Evolutionary conservation across 2,329 filamentous ascomycete genomes (phyloP), one percentile per base, ranked within the genome.

Genomic region (Elsinoe necatrix): DNA sequence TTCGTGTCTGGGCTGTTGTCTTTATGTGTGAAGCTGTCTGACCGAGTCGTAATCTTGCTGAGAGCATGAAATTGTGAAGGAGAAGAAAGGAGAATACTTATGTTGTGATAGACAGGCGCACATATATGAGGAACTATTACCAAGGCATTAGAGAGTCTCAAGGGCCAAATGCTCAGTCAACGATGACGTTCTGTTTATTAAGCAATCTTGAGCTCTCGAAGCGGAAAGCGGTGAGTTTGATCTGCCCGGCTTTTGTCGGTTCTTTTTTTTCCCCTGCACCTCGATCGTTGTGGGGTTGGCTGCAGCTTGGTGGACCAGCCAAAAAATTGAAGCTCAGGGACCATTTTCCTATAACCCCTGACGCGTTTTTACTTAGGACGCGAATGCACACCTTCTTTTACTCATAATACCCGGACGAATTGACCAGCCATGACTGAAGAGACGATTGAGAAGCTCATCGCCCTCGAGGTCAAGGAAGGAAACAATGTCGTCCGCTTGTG

Each of bases 391-490:
- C 27, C 25, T 34, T 16, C 29, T n/a, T 39, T 25, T n/a, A 57
- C 9, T 41, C 20, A 18, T 42, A 52, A 23, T 47, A 43, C 8
- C 18, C 18, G 41, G 21, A 34, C 34, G 51, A 27, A 34, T 47
- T 37, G 20, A 37, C 29, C 34, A 51, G 37, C 55, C 55, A 61
- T 61, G 59, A 57, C 59, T 58, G 59, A 56, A 50, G 57, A 60
- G 54, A 59, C 57, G 55, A 57, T 47, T 52, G 59, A 61, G 21
- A 61, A 58, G 43, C 57, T 87, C 67, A 80, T 95, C 75, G 87
- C 86, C 71, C 86, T 98, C 64, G 92, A 98, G 78, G 85, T 98
- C 64, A 81, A 93, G 73, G 91, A 97, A 78, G 90, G 91, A 73
- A 83, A 86, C 58, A 82, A 64, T 27, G 59, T 60, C 58, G 61